A percentile compares a stretch with the other conserved stretches of the same genome.
Conservation (phyloP, 208 protist genomes). For the Leishmania gerbilli region DNA sequence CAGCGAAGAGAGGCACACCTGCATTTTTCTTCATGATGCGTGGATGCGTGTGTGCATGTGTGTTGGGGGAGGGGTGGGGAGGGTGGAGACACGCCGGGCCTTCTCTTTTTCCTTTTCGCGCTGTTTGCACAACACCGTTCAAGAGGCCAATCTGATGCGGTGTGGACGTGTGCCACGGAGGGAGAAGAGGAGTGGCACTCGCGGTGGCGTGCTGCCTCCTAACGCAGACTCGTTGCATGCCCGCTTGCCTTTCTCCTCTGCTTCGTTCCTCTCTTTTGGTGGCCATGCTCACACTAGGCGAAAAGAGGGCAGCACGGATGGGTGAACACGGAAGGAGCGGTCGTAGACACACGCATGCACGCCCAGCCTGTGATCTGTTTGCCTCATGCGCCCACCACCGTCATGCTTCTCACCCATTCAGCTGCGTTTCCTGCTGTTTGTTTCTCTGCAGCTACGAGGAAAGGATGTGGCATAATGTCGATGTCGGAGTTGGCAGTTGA, state of each 20-base stretch:
- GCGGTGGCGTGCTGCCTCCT: background rate
- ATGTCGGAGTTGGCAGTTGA: background rate
- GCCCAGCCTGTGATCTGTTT: background rate
- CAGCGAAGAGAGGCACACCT: background rate
- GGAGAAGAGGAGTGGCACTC: background rate
- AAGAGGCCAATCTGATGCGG: background rate
- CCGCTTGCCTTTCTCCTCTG: background rate
- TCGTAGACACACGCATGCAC: background rate
- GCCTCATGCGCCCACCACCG: background rate
- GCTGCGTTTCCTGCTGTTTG: background rate
- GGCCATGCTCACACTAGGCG: background rate
- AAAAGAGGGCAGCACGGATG: too few relatives aligned
- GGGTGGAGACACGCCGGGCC: background rate
- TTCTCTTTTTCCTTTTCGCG: background rate
- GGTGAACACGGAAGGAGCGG: background rate
- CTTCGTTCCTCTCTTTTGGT: background rate
- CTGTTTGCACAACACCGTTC: background rate
- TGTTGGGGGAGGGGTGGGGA: background rate
- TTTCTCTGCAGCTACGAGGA: background rate
- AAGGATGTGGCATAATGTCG: constrained; percentile 1
- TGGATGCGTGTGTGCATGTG: background rate
- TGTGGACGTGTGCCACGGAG: background rate
- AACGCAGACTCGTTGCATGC: background rate
- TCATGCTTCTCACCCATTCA: background rate
- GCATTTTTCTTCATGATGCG: background rate